These are phyloP conservation scores for Myochromella boudieri DNA, from an alignment of 768 basidiomycete species.

Conservation along the genomic window DNA sequence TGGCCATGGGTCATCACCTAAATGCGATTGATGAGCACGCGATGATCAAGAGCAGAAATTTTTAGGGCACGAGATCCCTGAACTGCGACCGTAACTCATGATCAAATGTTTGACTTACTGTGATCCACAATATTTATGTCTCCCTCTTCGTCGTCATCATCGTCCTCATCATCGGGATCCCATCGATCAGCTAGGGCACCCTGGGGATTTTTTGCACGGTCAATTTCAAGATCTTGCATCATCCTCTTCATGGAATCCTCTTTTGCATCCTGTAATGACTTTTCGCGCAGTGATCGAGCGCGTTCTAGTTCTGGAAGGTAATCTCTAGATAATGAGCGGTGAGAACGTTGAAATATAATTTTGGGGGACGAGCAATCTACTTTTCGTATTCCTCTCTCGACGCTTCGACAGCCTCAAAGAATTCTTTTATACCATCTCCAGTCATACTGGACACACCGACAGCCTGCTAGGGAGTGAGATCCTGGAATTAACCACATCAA, in stretches of 20 bases:
- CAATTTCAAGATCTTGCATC: conserved; percentile 78
- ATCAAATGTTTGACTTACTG: conserved; percentile 47
- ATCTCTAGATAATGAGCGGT: conserved; percentile 50
- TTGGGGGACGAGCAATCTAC: conserved; percentile 42
- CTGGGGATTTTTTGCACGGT: conserved; percentile 63
- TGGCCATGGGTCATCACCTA: conserved; percentile 70
- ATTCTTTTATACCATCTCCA: conserved; percentile 89
- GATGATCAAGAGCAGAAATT: conserved; percentile 9
- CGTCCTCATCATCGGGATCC: conserved; percentile 58
- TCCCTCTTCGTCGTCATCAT: conserved; percentile 52
- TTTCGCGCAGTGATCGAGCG: conserved; percentile 62
- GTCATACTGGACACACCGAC: conserved; percentile 97
- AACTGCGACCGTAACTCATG: neutral
- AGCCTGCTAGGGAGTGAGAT: conserved; percentile 56
- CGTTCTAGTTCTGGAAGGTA: conserved; percentile 89
- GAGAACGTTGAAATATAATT: neutral
- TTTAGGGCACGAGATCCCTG: conserved; percentile 1
- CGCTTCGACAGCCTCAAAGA: conserved; percentile 88
- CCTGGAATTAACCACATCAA: no score
- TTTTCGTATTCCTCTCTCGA: conserved; percentile 86
- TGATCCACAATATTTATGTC: conserved; percentile 67
- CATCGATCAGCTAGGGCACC: conserved; percentile 58
- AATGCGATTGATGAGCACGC: conserved; percentile 13
- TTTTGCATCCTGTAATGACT: conserved; percentile 63
- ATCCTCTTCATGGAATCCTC: conserved; percentile 75